Evolutionary conservation across 345 rosid species (phyloP), one percentile per base, ranked within the genome.

Genomic region (Turnera subulata): DNA sequence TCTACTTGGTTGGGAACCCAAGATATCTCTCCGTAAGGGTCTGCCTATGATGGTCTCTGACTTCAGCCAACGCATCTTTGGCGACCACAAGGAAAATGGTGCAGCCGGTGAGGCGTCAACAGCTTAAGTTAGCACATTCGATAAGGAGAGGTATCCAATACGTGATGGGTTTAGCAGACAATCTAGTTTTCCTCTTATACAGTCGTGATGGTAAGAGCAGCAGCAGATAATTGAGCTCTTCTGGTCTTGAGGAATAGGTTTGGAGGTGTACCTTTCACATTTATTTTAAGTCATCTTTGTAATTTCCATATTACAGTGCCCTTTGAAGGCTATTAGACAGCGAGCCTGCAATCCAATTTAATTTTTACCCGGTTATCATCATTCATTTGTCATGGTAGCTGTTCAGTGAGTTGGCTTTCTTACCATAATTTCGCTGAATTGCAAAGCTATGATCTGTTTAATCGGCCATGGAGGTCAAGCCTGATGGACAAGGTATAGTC

Each of bases 41-140:
- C 91, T 93, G 10, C 99, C 99, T 5, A 74, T 79, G 12, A 93
- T 93, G 99, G 96, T 93, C 42, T 74, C 84, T 2, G 99, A 93
- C 76, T 93, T 93, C 81, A 70, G 89, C 45, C 97, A 85, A 54
- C 91, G 97, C 38, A 64, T 93, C 65, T 93, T 93, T 46, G 99
- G 96, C 6, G 99, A 93, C 71, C 96, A 80, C 70, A 87, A 86
- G 76, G 84, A 83, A 61, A 82, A 73, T 7, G 60, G 77, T 49
- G 22, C 58, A 55, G 21, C 76, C 60, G 61, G 65, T 16, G 56
- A n/a, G 14, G 53, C 57, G 1, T 67, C 86, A 11, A 46, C 84
- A 19, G 47, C 83, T 45, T 74, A 62, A 78, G 70, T 46, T 54
- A 40, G 67, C 62, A 49, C 8, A 20, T 33, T 29, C 8, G 50